Percentiles rank a stretch among this genome's conserved stretches.
These are phyloP conservation scores for Quercus parvula DNA, from an alignment of 306 rosid species.

Conservation along the genomic window DNA sequence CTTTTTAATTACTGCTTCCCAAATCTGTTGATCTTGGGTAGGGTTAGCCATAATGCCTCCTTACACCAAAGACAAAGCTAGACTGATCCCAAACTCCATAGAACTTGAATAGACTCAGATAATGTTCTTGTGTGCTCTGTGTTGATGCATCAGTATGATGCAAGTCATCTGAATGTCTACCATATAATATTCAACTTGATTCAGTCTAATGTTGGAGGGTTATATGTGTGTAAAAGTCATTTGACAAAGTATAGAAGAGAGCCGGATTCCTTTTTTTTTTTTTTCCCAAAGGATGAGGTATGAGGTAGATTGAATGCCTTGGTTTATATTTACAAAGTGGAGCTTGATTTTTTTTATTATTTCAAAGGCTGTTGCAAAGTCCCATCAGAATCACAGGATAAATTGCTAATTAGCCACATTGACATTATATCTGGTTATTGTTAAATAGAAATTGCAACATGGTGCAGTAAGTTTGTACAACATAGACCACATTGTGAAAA, in stretches of 20 bases:
- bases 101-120: no score
- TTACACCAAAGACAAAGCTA: no score
- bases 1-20: not conserved
- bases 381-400: not conserved
- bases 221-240: not conserved
- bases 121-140: no score
- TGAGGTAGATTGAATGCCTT: not conserved
- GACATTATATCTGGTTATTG: not conserved
- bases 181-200: not conserved
- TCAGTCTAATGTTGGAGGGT: not conserved
- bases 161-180: not conserved
- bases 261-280: no score
- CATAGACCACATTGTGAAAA: not conserved
- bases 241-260: no score
- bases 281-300: no score
- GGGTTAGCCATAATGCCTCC: no score
- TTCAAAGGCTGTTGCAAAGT: not conserved
- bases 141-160: not conserved
- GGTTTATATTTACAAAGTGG: not conserved
- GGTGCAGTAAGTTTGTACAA: not conserved
- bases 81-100: no score
- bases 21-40: no score
- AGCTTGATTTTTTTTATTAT: not conserved
- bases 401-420: not conserved
- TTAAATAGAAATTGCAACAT: not conserved